Conservation (phyloP, 2,329 filamentous ascomycete genomes). For the Penicillium sclerotigenum region DNA sequence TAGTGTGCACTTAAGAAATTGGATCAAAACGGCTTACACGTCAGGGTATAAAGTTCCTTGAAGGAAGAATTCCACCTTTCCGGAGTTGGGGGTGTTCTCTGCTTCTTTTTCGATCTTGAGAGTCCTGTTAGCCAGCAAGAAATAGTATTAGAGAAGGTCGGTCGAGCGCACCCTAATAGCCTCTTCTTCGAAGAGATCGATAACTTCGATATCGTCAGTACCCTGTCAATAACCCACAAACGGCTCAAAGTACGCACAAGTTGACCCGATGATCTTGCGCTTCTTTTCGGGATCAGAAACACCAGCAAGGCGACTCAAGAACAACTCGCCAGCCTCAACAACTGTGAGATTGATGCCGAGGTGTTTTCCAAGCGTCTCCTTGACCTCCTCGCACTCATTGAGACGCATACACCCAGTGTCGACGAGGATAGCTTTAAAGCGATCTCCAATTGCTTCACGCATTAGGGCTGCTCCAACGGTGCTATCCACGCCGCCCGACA, state of each 20-base stretch:
- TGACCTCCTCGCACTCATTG: constrained; percentile 78
- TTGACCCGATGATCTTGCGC: constrained; percentile 77
- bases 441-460: constrained; percentile 78
- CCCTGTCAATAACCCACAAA: background rate
- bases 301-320: constrained; percentile 72
- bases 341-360: constrained; percentile 89
- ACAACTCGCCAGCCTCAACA: constrained; percentile 72
- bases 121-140: constrained; percentile 6
- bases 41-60: constrained; percentile 83
- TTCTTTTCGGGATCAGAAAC: constrained; percentile 80
- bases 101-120: constrained; percentile 22
- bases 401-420: constrained; percentile 84
- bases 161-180: constrained; percentile 35
- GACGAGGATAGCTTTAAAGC: constrained; percentile 80
- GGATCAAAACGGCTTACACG: constrained; percentile 36
- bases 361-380: constrained; percentile 72
- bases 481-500: background rate
- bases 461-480: constrained; percentile 53
- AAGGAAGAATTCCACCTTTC: constrained; percentile 76
- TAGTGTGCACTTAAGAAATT: background rate
- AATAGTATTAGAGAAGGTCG: background rate
- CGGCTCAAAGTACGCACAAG: constrained; percentile 5
- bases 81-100: constrained; percentile 38
- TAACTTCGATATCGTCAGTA: constrained; percentile 55
- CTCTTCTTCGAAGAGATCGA: constrained; percentile 78